phyloP scores from a whole-genome alignment of 305 asterid species.

The Rubia tinctorum region DNA sequence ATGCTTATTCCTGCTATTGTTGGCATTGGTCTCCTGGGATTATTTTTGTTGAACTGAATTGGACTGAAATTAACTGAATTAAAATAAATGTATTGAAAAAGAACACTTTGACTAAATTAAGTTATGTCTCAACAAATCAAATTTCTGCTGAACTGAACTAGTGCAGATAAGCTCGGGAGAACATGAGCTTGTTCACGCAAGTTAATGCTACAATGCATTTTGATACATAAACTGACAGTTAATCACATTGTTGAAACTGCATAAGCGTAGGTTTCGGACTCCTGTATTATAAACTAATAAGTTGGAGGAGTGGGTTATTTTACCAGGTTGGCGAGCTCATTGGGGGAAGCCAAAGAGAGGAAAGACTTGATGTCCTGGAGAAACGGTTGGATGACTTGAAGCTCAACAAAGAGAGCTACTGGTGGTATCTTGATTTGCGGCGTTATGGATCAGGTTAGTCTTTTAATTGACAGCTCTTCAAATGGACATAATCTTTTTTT shows the following conservation, averaged over 20 bases:
- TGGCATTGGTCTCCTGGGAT: no score
- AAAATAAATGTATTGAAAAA: no score
- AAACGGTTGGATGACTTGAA: constrained; percentile 74
- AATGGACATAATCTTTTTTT: not conserved
- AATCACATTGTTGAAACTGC: not conserved
- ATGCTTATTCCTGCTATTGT: no score
- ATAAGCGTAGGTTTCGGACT: not conserved
- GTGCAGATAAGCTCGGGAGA: no score
- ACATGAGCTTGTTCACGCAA: not conserved
- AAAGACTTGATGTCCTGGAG: constrained; percentile 82
- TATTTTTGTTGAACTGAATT: no score
- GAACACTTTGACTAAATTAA: no score
- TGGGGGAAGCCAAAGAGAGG: constrained; percentile 99
- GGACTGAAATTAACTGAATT: no score
- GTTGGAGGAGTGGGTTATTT: constrained; percentile 4
- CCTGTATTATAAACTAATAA: not conserved
- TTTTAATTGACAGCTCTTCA: not conserved
- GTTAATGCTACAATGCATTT: not conserved
- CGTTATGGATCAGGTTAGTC: constrained; percentile 93
- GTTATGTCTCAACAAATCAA: no score
- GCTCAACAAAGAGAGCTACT: constrained; percentile 88
- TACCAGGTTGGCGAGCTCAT: constrained; percentile 92
- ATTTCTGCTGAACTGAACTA: no score
- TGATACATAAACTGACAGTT: not conserved
- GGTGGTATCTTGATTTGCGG: constrained; percentile 99